Evolutionary conservation across 2,329 filamentous ascomycete genomes (phyloP).

Genomic region (Cryphonectria parasitica): DNA sequence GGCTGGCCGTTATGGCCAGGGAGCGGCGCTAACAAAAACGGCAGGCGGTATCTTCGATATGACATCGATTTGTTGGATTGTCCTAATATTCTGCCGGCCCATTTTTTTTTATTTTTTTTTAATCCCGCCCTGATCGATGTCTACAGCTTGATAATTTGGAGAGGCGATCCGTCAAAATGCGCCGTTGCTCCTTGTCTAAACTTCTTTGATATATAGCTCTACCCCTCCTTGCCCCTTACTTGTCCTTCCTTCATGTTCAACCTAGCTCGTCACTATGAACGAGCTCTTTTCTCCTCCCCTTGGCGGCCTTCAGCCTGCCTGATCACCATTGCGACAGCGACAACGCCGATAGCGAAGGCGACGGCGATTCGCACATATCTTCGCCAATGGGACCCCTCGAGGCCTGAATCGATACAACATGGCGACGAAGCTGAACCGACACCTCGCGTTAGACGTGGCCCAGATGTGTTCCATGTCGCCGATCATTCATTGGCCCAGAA

Average conservation of each 20-base stretch:
- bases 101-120: background rate
- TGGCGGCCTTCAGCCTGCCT: conserved; percentile 19
- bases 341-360: background rate
- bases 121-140: background rate
- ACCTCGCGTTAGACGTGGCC: background rate
- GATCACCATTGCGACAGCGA: background rate
- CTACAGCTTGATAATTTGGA: background rate
- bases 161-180: background rate
- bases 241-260: conserved; percentile 23
- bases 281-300: conserved; percentile 15
- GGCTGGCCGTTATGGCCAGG: background rate
- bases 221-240: no score
- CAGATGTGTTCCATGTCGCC: background rate
- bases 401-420: background rate
- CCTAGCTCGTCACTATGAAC: conserved; percentile 22
- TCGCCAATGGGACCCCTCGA: background rate
- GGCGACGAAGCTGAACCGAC: background rate
- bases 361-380: background rate
- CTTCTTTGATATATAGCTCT: background rate
- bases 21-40: background rate
- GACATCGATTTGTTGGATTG: background rate
- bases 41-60: background rate
- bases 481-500: conserved; percentile 5
- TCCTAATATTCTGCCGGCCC: background rate
- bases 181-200: background rate